Evolutionary conservation across 1,284 basidiomycete species (phyloP), one percentile per base, ranked within the genome.

Genomic region (Cutaneotrichosporon daszewskae): DNA sequence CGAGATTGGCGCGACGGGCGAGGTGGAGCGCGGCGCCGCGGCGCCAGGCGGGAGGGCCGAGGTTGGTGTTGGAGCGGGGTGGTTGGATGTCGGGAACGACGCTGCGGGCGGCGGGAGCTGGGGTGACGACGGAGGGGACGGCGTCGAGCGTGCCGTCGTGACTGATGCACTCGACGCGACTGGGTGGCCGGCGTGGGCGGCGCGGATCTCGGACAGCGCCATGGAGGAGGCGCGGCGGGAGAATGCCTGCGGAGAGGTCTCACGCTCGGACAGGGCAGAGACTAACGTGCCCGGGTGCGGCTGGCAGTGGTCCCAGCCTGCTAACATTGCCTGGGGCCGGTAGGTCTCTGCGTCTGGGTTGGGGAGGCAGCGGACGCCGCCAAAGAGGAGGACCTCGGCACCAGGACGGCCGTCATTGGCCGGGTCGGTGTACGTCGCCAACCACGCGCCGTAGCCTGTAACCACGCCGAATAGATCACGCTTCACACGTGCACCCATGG

Each of bases 311-410:
- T 47, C 45, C 64, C 64, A 66, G 24, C 47, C 53, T 2, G 55
- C 38, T 11, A 66, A 37, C 39, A 58, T 59, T 0, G 59, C 60
- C 24, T 60, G 42, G 11, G 53, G 40, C 19, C 47, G 39, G 22
- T 42, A 37, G 5, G 37, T 44, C 10, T 36, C 34, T 18, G 17
- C 14, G 12, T 14, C 33, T 4, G 17, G 39, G 14, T 28, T 14
- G 5, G 8, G n/a, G 16, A 49, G 51, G 37, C 55, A 61, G 28
- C 52, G 43, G 3, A 61, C 45, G 19, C 65, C 63, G 4, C 65
- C 65, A 37, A 64, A 58, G 5, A 65, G 43, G 1, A 67, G 35
- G 1, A 53, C 53, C 34, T 67, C 58, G 3, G 56, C 51, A 13
- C 56, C 61, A 12, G 51, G 40, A 14, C 49, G 10, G 7, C 40